Evolutionary conservation across 768 basidiomycete species (phyloP), one percentile per base, ranked within the genome.

Genomic region (Erythrobasidium yunnanense): DNA sequence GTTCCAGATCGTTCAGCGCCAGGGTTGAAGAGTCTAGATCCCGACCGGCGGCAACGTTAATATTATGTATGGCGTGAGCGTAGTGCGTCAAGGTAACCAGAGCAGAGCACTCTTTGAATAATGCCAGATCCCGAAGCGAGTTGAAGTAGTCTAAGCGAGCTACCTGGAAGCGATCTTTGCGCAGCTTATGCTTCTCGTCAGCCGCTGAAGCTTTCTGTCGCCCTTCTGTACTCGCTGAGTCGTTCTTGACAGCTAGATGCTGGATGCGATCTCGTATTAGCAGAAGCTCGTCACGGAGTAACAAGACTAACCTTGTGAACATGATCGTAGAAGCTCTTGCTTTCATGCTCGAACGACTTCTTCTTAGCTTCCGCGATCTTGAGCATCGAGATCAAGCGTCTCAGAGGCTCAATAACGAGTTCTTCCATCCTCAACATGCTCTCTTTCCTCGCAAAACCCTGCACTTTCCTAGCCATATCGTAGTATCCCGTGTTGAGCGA

Each of bases 281-380:
- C 6, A 27, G 4, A 18, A 17, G 13, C 46, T 53, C 55, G 7
- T 53, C 8, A 25, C 20, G 25, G 2, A 22, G 0, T 23, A 22
- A 8, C 11, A 2, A 1, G n/a, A 15, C 70, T 34, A 34, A 72
- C 72, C 68, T 68, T 67, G 4, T 50, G 23, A 1, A 70, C 46
- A 6, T 70, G 70, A 29, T 71, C 70, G 53, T 72, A 71, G 66
- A 55, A 71, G 23, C 7, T 17, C 42, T 71, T 72, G 22, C 60
- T 53, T 13, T 71, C 70, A 1, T 45, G 42, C 13, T 72, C 71
- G 38, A 71, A 72, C 1, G 23, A 23, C 51, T 70, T 71, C 23
- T 27, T 49, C 35, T 69, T 56, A 1, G 50, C 53, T n/a, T 72
- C 71, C 3, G 69, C 67, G 2, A 22, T 38, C 58, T 71, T 71